Conservation (phyloP, 2,329 filamentous ascomycete genomes). For the Diaporthe caulivora region DNA sequence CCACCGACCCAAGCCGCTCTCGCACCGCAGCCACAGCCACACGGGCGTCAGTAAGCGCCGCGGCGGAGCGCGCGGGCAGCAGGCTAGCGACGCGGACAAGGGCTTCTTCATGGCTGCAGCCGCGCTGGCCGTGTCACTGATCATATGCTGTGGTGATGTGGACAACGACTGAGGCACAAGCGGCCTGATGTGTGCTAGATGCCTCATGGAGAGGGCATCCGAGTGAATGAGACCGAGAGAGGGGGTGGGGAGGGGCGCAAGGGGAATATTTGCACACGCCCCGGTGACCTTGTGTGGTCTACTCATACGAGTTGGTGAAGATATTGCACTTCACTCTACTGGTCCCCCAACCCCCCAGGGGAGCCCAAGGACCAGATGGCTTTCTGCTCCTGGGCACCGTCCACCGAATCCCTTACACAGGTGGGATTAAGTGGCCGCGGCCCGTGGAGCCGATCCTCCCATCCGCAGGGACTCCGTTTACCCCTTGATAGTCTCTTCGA, state of each 20-base stretch:
- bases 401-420: neutral
- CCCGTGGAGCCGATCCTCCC: neutral
- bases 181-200: no score
- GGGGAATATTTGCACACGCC: neutral
- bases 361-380: no score
- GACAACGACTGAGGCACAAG: constrained; percentile 1
- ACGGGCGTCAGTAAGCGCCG: neutral
- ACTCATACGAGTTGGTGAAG: neutral
- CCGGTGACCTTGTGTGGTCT: neutral
- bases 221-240: neutral
- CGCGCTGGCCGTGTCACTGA: constrained; percentile 53
- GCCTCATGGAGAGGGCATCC: no score
- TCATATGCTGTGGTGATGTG: constrained; percentile 24
- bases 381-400: neutral
- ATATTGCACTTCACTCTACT: neutral
- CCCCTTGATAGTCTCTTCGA: neutral
- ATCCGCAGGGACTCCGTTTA: neutral
- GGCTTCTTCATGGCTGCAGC: constrained; percentile 31
- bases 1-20: constrained; percentile 26
- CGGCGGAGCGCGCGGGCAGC: neutral
- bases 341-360: neutral
- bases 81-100: constrained; percentile 15
- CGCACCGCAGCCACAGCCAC: constrained; percentile 11
- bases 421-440: neutral
- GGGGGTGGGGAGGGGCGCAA: no score